Base-by-base conservation (phyloP, 805 yeast species). In the Metschnikowia colocasiae region DNA sequence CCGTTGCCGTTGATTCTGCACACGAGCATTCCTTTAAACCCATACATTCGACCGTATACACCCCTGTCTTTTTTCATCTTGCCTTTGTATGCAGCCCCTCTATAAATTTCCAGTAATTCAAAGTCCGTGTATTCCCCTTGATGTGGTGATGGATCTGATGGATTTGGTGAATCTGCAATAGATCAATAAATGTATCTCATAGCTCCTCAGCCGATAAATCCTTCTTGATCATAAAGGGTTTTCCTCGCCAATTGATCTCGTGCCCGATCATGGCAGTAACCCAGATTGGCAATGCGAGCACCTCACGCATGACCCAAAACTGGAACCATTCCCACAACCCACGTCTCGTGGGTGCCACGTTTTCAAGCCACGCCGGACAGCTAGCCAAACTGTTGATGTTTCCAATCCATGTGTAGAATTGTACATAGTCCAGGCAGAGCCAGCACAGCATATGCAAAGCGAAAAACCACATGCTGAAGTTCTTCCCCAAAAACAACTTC, bases 281-380 rank as follows among this genome's bases (percentile, higher is more conserved):
- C 97, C 97, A 89, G 19, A 89, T 79, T 0, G 96, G 96, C 18
- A 89, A 67, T 1, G 96, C 96, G 45, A 87, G 64, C 0, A 74
- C 2, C 60, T 89, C 97, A 44, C 97, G 71, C 30, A 80, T 60
- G 0, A 76, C 30, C 97, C 97, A 89, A 48, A 62, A 57, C 40
- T 45, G 52, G 12, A 56, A 35, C 73, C 76, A 71, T 22, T 51
- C 58, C 36, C 40, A 34, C n/a, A 52, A 46, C 8, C 52, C 29
- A 23, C 59, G 54, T 18, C 50, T 23, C 10, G 55, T 35, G 6
- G 62, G 54, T 12, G 60, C 58, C 27, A 58, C 44, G 6, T 42
- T 46, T 6, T 49, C 49, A 22, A 56, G 46, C 58, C 56, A 54
- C 15, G 19, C 36, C 18, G 56, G 56, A 22, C 29, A 43, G 12